Evolutionary conservation across 176 grass and related monocot species (phyloP).

Genomic region (Areca catechu): DNA sequence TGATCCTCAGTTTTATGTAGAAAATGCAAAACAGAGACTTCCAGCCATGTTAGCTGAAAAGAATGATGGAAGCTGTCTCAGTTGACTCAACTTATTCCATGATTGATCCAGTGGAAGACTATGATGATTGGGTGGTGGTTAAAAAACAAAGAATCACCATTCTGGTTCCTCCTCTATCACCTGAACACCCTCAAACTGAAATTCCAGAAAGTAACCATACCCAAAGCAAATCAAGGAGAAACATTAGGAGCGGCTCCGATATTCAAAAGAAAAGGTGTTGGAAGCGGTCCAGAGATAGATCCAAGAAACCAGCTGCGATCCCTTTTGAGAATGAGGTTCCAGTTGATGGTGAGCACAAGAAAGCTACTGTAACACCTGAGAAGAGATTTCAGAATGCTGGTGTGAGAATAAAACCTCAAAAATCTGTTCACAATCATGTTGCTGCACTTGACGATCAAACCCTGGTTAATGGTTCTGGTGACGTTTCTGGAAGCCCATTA

Average conservation of each 20-base stretch:
- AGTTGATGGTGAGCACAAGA: background rate
- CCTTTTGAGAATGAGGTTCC: background rate
- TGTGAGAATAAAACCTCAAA: background rate
- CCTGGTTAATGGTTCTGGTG: background rate
- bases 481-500: background rate
- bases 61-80: background rate
- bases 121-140: conserved; percentile 29
- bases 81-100: conserved; percentile 1
- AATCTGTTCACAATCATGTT: background rate
- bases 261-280: conserved; percentile 3
- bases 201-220: background rate
- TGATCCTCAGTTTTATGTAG: too few relatives aligned
- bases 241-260: background rate
- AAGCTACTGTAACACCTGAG: background rate
- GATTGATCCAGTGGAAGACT: conserved; percentile 1
- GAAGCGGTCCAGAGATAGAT: background rate
- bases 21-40: too few relatives aligned
- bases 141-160: conserved; percentile 37
- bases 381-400: background rate
- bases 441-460: background rate
- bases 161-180: conserved; percentile 20
- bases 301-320: background rate
- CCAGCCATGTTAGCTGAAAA: too few relatives aligned
- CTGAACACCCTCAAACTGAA: background rate
- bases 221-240: background rate